A percentile compares a stretch with the other conserved stretches of the same genome.
phyloP scores from a whole-genome alignment of 2,329 filamentous ascomycete genomes.

The Ustilaginoidea virens region DNA sequence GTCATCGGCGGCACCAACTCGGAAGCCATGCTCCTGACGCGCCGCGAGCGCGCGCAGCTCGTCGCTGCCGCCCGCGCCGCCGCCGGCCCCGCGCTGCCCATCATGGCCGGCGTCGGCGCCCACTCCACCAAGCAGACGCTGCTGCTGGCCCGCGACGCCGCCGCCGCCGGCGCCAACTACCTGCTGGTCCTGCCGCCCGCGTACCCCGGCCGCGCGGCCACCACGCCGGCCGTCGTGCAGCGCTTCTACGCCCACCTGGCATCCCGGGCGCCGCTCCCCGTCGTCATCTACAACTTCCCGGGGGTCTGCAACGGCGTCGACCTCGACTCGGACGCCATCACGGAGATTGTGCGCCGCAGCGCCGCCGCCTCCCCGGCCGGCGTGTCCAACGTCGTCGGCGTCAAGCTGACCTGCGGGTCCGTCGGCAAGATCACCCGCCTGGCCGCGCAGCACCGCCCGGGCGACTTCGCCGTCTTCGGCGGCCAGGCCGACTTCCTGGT shows the following conservation, averaged over 20 bases:
- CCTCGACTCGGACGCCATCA: slow-evolving; percentile 50
- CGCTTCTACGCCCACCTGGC: slow-evolving; percentile 26
- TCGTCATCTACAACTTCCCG: slow-evolving; percentile 62
- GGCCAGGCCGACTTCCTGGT: slow-evolving; percentile 61
- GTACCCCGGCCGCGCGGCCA: slow-evolving; percentile 25
- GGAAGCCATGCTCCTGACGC: slow-evolving; percentile 40
- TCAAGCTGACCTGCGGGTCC: slow-evolving; percentile 60
- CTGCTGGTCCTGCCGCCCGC: slow-evolving; percentile 7
- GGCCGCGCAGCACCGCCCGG: slow-evolving; percentile 28
- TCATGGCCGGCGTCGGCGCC: slow-evolving; percentile 56
- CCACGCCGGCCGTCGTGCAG: slow-evolving; percentile 21
- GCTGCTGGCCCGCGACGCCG: slow-evolving; percentile 42
- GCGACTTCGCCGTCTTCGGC: slow-evolving; percentile 51
- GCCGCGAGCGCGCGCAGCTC: slow-evolving; percentile 42
- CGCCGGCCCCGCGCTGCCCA: slow-evolving; percentile 73
- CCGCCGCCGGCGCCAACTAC: slow-evolving; percentile 12
- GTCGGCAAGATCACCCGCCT: slow-evolving; percentile 58
- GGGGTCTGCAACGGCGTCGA: slow-evolving; percentile 52
- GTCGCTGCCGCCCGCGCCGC: slow-evolving; percentile 50
- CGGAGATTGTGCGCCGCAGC: slow-evolving; percentile 10
- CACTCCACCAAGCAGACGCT: slow-evolving; percentile 50
- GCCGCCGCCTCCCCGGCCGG: slow-evolving; percentile 8
- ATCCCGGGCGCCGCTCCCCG: slow-evolving; percentile 40
- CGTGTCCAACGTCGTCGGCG: slow-evolving; percentile 46
- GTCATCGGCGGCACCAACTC: slow-evolving; percentile 40